phyloP scores from a whole-genome alignment of 2,329 filamentous ascomycete genomes.

The Colletotrichum tropicale region DNA sequence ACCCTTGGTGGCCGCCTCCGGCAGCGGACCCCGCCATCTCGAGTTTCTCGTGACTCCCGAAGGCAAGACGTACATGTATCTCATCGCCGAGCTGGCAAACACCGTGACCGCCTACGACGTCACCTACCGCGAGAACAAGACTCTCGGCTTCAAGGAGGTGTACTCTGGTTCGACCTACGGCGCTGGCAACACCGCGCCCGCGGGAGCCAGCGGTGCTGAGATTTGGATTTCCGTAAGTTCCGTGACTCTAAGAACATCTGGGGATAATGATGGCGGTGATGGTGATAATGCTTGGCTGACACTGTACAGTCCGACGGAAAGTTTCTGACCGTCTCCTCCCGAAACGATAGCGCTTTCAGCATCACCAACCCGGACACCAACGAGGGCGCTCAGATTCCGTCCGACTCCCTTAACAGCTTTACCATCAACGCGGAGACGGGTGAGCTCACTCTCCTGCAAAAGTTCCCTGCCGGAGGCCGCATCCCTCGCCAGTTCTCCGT shows the following conservation, averaged over 20 bases:
- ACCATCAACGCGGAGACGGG: constrained; percentile 59
- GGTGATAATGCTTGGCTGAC: not conserved
- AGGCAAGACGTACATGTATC: constrained; percentile 58
- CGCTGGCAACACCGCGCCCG: constrained; percentile 41
- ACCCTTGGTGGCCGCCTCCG: constrained; percentile 48
- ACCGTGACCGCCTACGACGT: constrained; percentile 62
- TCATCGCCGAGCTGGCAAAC: constrained; percentile 66
- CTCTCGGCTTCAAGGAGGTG: constrained; percentile 49
- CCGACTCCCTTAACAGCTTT: constrained; percentile 71
- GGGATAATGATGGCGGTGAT: not conserved
- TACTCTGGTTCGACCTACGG: constrained; percentile 56
- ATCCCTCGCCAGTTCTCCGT: constrained; percentile 72
- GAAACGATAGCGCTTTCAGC: constrained; percentile 61
- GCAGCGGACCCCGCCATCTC: constrained; percentile 69
- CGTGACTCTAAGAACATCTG: not conserved
- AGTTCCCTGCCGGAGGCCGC: constrained; percentile 66
- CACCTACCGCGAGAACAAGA: constrained; percentile 47
- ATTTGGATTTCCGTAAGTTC: constrained; percentile 61
- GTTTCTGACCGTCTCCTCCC: constrained; percentile 72
- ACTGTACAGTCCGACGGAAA: constrained; percentile 56
- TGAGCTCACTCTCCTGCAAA: constrained; percentile 57
- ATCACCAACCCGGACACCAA: constrained; percentile 49
- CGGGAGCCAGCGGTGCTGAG: constrained; percentile 56
- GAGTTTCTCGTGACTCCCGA: constrained; percentile 54
- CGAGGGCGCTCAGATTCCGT: constrained; percentile 43